A percentile compares a stretch with the other conserved stretches of the same genome.
These are phyloP conservation scores for Colletotrichum tropicicola DNA, from an alignment of 2,329 filamentous ascomycete genomes.

Conservation along the genomic window DNA sequence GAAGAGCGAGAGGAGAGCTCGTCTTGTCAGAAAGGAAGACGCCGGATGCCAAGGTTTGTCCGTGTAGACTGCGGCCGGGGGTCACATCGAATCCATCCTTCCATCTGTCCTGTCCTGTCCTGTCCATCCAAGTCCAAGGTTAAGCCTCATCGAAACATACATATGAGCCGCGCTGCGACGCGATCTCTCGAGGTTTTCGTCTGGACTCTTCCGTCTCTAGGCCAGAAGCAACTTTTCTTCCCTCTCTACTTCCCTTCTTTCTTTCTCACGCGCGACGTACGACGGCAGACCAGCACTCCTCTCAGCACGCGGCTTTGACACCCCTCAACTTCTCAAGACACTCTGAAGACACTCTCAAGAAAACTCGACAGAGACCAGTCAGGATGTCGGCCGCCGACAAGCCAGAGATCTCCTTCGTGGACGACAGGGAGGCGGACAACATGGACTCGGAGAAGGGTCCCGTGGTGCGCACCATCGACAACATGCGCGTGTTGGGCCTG, in stretches of 20 bases:
- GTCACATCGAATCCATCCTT: too few relatives aligned
- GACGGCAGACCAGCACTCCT: neutral
- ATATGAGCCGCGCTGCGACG: slow-evolving; percentile 7
- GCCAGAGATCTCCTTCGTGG: slow-evolving; percentile 35
- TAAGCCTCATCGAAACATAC: slow-evolving; percentile 1
- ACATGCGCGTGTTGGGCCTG: slow-evolving; percentile 40
- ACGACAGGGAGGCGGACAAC: slow-evolving; percentile 28
- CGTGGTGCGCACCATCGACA: slow-evolving; percentile 36
- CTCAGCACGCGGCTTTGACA: neutral
- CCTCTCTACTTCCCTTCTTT: neutral
- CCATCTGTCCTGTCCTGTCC: neutral
- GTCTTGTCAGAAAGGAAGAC: neutral
- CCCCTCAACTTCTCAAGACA: too few relatives aligned
- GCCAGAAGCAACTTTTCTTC: slow-evolving; percentile 11
- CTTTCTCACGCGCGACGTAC: neutral
- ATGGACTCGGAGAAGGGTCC: slow-evolving; percentile 31
- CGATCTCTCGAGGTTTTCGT: neutral
- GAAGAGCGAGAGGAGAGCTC: neutral
- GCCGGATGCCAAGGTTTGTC: neutral
- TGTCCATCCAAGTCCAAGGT: too few relatives aligned
- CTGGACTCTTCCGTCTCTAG: neutral
- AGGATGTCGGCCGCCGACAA: slow-evolving; percentile 30
- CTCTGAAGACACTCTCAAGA: neutral
- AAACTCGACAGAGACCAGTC: neutral
- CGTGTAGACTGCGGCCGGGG: neutral